Percentiles rank a stretch among this genome's conserved stretches.
Conservation (phyloP, 148 eudicot species). For the Amaranthus hypochondriacus region DNA sequence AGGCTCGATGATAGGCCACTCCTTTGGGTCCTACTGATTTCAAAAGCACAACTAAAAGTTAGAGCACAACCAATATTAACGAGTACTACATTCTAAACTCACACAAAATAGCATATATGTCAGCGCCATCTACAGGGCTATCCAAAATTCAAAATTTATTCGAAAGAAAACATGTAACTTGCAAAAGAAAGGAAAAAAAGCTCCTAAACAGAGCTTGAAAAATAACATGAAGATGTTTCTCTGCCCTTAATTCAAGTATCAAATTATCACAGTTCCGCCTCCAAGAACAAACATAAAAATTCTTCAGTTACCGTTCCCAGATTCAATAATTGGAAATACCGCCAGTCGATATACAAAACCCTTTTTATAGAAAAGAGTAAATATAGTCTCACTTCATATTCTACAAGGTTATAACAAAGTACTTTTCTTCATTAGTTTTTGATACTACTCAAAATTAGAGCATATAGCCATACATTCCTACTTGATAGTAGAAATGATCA, state of each 20-base stretch:
- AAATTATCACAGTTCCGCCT: not conserved
- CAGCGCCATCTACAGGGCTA: not conserved
- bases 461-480: too few species aligned
- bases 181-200: not conserved
- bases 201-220: not conserved
- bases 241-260: not conserved
- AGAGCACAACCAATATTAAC: conserved; percentile 1
- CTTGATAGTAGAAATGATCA: too few species aligned
- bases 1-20: conserved; percentile 93
- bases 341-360: not conserved
- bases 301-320: not conserved
- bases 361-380: not conserved
- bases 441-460: too few species aligned
- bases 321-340: not conserved
- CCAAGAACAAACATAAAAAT: too few species aligned
- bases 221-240: not conserved
- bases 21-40: conserved; percentile 71
- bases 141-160: not conserved
- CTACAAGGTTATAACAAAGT: not conserved
- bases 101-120: not conserved
- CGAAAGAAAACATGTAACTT: not conserved
- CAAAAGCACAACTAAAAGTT: conserved; percentile 20
- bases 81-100: not conserved
- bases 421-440: too few species aligned
- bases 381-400: not conserved